Conservation (phyloP, 495 filamentous ascomycete genomes). For the Xylaria telfairii region DNA sequence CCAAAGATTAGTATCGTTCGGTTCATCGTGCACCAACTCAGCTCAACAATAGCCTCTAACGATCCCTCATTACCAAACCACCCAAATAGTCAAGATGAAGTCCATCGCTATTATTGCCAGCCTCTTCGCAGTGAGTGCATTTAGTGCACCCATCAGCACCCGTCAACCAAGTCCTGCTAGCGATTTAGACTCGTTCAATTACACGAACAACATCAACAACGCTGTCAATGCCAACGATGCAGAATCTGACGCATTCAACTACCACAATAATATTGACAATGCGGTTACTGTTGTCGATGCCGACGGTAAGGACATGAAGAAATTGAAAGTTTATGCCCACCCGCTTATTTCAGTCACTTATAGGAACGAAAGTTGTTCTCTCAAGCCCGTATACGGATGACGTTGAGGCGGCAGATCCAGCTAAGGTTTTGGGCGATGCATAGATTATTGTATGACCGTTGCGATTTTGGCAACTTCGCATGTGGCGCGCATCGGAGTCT, state of each 20-base stretch:
- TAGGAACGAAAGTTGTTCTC: not conserved
- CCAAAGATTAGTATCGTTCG: not conserved
- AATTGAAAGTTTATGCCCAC: not conserved
- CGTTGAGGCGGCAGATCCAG: not conserved
- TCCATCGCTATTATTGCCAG: not conserved
- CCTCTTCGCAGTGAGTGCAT: not conserved
- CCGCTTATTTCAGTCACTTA: not conserved
- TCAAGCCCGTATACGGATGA: not conserved
- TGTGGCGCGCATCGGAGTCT: no score
- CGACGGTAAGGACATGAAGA: not conserved
- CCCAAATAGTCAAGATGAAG: not conserved
- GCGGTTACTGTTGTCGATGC: not conserved
- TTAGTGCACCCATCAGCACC: not conserved
- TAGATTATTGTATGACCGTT: not conserved
- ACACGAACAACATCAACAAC: slow-evolving; percentile 2
- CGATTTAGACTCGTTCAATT: not conserved
- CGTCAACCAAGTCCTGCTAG: not conserved
- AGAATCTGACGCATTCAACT: not conserved
- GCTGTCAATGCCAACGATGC: not conserved
- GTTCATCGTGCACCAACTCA: not conserved
- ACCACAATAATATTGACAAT: not conserved
- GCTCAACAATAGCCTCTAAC: not conserved
- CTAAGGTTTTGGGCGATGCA: not conserved
- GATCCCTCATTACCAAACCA: not conserved
- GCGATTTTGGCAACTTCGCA: not conserved